Evolutionary conservation across 1,139 yeast genomes (phyloP).

Genomic region (Yamadazyma dendronema): DNA sequence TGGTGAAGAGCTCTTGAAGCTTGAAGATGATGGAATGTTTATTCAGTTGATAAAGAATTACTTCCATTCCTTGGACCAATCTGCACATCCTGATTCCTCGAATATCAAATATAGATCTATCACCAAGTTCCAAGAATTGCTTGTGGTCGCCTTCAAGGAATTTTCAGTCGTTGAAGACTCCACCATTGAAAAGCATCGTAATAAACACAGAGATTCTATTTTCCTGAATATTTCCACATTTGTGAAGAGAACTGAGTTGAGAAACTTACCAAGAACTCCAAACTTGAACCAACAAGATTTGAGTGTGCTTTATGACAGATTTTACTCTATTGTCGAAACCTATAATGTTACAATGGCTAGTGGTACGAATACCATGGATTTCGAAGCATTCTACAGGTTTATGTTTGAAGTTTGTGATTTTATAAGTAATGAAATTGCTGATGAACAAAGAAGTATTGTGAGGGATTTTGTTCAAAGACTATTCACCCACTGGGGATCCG

Average conservation of each 20-base stretch:
- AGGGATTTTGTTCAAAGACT: slow-evolving; percentile 55
- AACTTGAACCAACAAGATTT: slow-evolving; percentile 59
- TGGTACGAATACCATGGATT: slow-evolving; percentile 72
- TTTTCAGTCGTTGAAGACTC: slow-evolving; percentile 79
- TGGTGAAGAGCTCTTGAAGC: slow-evolving; percentile 75
- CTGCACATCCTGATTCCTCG: slow-evolving; percentile 73
- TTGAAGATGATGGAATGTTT: slow-evolving; percentile 91
- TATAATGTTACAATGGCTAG: slow-evolving; percentile 66
- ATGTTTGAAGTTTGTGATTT: slow-evolving; percentile 83
- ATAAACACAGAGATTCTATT: slow-evolving; percentile 71
- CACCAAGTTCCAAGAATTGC: slow-evolving; percentile 83
- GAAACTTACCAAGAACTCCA: slow-evolving; percentile 75
- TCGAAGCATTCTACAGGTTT: slow-evolving; percentile 66
- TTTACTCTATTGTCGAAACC: slow-evolving; percentile 71
- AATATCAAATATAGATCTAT: slow-evolving; percentile 64
- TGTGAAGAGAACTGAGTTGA: slow-evolving; percentile 86
- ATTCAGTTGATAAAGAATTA: slow-evolving; percentile 81
- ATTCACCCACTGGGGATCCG: slow-evolving; percentile 68
- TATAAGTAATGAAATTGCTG: slow-evolving; percentile 42
- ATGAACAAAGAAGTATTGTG: slow-evolving; percentile 20
- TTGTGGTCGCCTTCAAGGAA: slow-evolving; percentile 91
- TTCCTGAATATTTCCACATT: slow-evolving; percentile 84
- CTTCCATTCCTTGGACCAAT: slow-evolving; percentile 73
- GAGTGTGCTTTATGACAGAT: slow-evolving; percentile 79
- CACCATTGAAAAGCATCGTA: slow-evolving; percentile 65